Evolutionary conservation across 2,329 filamentous ascomycete species (phyloP), one percentile per base, ranked within the genome.

Genomic region (Trichoderma sp.): DNA sequence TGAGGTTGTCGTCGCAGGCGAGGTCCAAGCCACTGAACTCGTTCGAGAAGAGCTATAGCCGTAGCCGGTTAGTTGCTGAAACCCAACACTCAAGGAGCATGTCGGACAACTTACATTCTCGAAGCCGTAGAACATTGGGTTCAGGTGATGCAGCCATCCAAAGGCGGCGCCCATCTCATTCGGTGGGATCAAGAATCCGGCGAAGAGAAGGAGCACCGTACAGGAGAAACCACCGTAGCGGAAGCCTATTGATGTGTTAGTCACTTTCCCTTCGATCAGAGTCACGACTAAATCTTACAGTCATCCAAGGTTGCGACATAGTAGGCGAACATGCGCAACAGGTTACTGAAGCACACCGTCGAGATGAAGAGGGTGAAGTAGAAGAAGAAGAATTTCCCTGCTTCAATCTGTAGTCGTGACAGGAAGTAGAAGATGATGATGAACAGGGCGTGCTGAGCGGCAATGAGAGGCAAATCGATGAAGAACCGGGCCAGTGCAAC

Each of bases 391-490:
- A 89, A 90, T 34, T 88, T 82, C 62, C 85, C 86, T 0, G 88
- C 82, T 51, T 85, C 82, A 56, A 87, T 79, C 66, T 88, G 83
- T 5, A 94, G 81, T 56, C 88, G 86, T 0, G 87, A 86, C 88
- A 93, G 88, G 76, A 93, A 93, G 78, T 93, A 94, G 57, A 93
- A 78, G 15, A 87, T 82, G 44, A 91, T 52, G 66, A 90, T 88
- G 77, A 92, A 93, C n/a, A 85, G 77, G 68, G 88, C 79, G 1
- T 87, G 81, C 71, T 90, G 88, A 7, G 82, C 43, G 5, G 89
- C 76, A 67, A 93, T 85, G 0, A 82, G 71, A 0, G 86, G 74
- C 80, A 89, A 69, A 85, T 91, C 86, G 6, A 78, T 74, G 1
- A 87, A 72, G 1, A 86, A 80, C 2, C 83, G 78, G 30, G 85